phyloP scores from a whole-genome alignment of 495 filamentous ascomycete genomes.

The Penicillium longicatenatum region DNA sequence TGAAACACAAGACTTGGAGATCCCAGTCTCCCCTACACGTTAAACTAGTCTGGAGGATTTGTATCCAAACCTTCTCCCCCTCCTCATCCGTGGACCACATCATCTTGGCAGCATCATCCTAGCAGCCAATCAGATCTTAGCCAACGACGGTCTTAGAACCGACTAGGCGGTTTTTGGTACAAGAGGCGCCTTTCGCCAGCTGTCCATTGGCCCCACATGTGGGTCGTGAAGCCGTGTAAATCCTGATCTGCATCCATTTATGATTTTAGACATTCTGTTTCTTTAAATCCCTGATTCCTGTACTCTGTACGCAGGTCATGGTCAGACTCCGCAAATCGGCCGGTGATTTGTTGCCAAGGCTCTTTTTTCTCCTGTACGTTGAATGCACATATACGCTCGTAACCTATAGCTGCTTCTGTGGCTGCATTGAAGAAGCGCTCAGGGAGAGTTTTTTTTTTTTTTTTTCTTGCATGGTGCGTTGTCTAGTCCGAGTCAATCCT shows the following conservation, averaged over 20 bases:
- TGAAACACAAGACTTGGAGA: neutral
- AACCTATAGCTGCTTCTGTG: neutral
- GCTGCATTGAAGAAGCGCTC: constrained; percentile 1
- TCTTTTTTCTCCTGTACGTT: neutral
- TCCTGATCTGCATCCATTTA: constrained; percentile 11
- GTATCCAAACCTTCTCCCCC: neutral
- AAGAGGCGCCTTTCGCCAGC: constrained; percentile 2
- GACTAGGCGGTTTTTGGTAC: neutral
- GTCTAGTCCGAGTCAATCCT: neutral
- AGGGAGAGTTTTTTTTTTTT: constrained; percentile 1
- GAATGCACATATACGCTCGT: neutral
- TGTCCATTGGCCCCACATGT: constrained; percentile 6
- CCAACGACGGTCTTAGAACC: neutral
- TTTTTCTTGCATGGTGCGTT: neutral
- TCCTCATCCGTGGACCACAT: neutral
- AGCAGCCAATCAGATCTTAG: neutral
- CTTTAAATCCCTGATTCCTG: neutral
- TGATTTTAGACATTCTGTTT: constrained; percentile 1
- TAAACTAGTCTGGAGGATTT: neutral
- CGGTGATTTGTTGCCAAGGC: neutral
- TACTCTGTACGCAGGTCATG: neutral
- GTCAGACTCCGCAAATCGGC: neutral
- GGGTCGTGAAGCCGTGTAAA: constrained; percentile 9
- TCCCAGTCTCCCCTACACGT: neutral
- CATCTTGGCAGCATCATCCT: neutral